Evolutionary conservation across 345 rosid genomes (phyloP).

Genomic region (Dimocarpus longan): DNA sequence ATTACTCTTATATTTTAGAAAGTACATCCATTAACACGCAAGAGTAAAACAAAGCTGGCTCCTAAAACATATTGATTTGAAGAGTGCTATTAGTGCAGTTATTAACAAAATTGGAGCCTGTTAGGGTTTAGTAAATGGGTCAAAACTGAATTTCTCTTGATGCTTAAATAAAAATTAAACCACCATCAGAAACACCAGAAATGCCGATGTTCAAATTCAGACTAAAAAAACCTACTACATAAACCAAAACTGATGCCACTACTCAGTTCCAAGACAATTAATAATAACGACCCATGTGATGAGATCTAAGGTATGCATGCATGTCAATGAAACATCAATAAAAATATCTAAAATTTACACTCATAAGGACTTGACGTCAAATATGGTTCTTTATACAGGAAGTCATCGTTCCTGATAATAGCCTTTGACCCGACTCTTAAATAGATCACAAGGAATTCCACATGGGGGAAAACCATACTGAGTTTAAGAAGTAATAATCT

Average conservation of each 20-base stretch:
- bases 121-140: background rate
- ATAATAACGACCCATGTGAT: slow-evolving; percentile 24
- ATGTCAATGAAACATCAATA: slow-evolving; percentile 25
- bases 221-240: slow-evolving; percentile 19
- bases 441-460: slow-evolving; percentile 28
- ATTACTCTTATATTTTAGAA: too few relatives aligned
- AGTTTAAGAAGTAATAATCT: background rate
- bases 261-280: slow-evolving; percentile 22
- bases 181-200: background rate
- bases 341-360: slow-evolving; percentile 55
- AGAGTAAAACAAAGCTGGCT: too few relatives aligned
- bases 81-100: background rate
- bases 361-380: slow-evolving; percentile 29
- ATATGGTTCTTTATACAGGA: slow-evolving; percentile 30
- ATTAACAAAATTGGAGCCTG: background rate
- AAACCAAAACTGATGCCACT: slow-evolving; percentile 47
- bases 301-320: slow-evolving; percentile 34
- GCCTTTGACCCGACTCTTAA: slow-evolving; percentile 19
- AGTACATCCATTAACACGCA: too few relatives aligned
- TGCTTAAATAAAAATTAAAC: background rate
- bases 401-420: slow-evolving; percentile 33
- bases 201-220: background rate
- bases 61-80: too few relatives aligned
- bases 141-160: background rate
- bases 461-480: slow-evolving; percentile 8